phyloP scores from a whole-genome alignment of 495 filamentous ascomycete genomes.

The Podospora australis region DNA sequence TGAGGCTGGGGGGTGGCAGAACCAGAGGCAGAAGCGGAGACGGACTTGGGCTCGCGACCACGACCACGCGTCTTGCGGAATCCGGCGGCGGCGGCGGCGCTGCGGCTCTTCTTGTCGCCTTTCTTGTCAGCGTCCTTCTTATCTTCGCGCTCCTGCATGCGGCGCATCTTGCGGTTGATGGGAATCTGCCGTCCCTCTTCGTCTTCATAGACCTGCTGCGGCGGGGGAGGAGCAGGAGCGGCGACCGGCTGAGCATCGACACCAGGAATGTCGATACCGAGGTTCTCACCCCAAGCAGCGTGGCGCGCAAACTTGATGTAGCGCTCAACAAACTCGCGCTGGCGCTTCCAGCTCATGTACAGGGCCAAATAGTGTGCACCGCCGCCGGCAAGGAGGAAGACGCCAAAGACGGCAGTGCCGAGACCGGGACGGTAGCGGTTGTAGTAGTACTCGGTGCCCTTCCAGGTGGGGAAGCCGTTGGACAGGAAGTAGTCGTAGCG shows the following conservation, averaged over 20 bases:
- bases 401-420: constrained; percentile 70
- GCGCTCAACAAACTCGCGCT: constrained; percentile 80
- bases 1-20: constrained; percentile 27
- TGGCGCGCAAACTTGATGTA: constrained; percentile 86
- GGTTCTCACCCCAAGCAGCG: constrained; percentile 71
- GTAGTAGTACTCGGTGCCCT: constrained; percentile 97
- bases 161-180: constrained; percentile 81
- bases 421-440: constrained; percentile 84
- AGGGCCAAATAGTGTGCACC: constrained; percentile 78
- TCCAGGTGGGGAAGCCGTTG: constrained; percentile 94
- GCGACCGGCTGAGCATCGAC: constrained; percentile 44
- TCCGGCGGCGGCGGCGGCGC: too few species aligned
- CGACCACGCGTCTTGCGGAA: too few species aligned
- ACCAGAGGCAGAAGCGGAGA: constrained; percentile 20
- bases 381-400: constrained; percentile 82
- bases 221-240: constrained; percentile 25
- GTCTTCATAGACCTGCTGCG: constrained; percentile 34
- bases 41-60: constrained; percentile 16
- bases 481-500: constrained; percentile 93
- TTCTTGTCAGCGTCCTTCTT: constrained; percentile 53
- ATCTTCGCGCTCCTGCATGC: constrained; percentile 75
- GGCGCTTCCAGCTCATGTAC: constrained; percentile 77
- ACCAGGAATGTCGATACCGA: constrained; percentile 46
- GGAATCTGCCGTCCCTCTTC: constrained; percentile 43
- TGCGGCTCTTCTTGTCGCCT: constrained; percentile 24